Conservation (phyloP, 192 early-diverging fungal genomes). For the Allomyces javanicus region DNA sequence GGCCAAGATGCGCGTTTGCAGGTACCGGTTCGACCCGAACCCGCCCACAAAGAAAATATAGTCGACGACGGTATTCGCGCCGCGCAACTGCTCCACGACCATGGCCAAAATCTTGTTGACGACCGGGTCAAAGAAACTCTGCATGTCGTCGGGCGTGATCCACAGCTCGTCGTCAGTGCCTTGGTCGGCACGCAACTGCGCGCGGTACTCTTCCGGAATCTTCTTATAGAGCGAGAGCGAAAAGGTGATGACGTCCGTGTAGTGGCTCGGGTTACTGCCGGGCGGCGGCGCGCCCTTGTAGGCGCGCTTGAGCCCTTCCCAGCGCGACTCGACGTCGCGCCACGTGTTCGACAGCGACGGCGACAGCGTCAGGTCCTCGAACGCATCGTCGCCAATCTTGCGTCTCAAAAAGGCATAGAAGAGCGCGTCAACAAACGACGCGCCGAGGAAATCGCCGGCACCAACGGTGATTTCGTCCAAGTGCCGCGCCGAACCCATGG, state of each 20-base stretch:
- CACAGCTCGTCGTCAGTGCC: conserved; percentile 1
- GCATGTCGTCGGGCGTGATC: conserved; percentile 1
- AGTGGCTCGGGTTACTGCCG: not conserved
- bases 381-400: conserved; percentile 3
- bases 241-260: not conserved
- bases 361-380: not conserved
- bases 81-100: conserved; percentile 2
- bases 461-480: conserved; percentile 1
- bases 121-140: conserved; percentile 3
- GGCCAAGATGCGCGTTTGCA: not conserved
- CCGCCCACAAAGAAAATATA: conserved; percentile 3
- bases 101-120: not conserved
- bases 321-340: not conserved
- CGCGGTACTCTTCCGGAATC: not conserved
- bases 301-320: conserved; percentile 3
- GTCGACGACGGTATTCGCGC: conserved; percentile 1
- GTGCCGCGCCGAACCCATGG: not conserved
- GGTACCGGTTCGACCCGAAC: conserved; percentile 5
- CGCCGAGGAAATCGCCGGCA: conserved; percentile 4
- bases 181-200: not conserved
- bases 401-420: not conserved
- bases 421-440: conserved; percentile 4
- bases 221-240: not conserved
- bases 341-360: not conserved
- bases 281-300: not conserved